Evolutionary conservation across 2,329 filamentous ascomycete species (phyloP), one percentile per base, ranked within the genome.

Genomic region (Diaporthe sp.): DNA sequence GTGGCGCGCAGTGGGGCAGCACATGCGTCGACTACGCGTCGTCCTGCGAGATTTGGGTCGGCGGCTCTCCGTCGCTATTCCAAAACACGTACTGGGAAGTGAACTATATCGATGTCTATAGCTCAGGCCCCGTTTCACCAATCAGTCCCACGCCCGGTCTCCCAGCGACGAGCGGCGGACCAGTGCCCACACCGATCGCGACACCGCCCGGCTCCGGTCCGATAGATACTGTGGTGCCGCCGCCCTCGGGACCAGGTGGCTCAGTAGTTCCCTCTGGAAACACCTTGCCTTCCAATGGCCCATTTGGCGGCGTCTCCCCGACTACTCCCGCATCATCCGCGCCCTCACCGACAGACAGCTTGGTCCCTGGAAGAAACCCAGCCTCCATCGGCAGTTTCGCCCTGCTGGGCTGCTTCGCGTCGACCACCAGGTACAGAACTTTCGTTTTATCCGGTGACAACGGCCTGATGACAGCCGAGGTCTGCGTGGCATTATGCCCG

Each of bases 91-190:
- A 86, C 80, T 83, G 90, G 89, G 79, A 93, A 77, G 84, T 93
- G 83, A 83, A 85, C 72, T 88, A 87, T 77, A 88, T 89, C 73
- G 86, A 89, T 39, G 82, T 87, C 27, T 89, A 88, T 22, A 71
- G 69, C 44, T 17, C 17, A 39, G 32, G 42, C 35, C 9, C 17
- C 2, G 44, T n/a, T 17, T n/a, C 68, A 2, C 37, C 66, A 4
- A 17, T 55, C 15, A 63, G 59, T 10, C 30, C 63, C 19, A 6
- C 47, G 44, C 22, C 63, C 32, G n/a, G 47, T 39, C 63, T 68
- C 7, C 47, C 63, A 22, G 30, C 63, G 44, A 66, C 22, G 2
- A 30, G 61, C 61, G 27, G 27, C 42, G 42, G 61, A 27, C 39
- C 27, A 25, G 32, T 53, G 30, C 32, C 63, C 15, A 39, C 63